Conservation (phyloP, 345 rosid species). For the rapeseed (Brassica napus) region DNA sequence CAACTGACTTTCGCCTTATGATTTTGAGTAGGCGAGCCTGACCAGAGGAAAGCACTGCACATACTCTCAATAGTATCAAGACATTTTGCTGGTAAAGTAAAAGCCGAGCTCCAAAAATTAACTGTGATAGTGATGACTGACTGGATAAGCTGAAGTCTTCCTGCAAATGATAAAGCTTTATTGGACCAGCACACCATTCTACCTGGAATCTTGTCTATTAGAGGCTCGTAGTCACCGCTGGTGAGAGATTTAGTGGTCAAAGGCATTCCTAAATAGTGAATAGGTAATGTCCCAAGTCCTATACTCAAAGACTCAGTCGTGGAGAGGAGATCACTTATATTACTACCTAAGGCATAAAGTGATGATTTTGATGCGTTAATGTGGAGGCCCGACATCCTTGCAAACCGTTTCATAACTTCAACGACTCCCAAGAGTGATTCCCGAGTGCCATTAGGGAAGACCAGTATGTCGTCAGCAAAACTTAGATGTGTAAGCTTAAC, state of each 20-base stretch:
- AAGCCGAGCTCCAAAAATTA: too few species aligned
- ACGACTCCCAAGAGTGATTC: neutral
- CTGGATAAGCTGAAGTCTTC: neutral
- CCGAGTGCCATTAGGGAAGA: neutral
- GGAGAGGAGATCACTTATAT: too few species aligned
- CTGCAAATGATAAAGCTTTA: neutral
- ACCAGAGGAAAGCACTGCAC: neutral
- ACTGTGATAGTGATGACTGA: neutral
- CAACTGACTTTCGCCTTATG: neutral
- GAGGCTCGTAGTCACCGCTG: neutral
- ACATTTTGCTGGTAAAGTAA: neutral
- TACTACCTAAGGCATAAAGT: too few species aligned
- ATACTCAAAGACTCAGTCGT: too few species aligned
- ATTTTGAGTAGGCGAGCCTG: neutral
- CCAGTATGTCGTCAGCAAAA: neutral
- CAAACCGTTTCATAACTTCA: neutral
- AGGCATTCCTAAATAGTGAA: neutral
- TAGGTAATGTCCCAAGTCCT: too few species aligned
- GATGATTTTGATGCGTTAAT: neutral
- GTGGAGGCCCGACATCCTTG: neutral
- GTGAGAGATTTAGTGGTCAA: neutral
- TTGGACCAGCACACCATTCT: neutral
- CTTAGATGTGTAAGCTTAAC: neutral
- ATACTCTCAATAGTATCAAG: neutral
- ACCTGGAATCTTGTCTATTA: neutral